phyloP scores from a whole-genome alignment of 2,329 filamentous ascomycete genomes.

The Phyllosticta ampelicida region DNA sequence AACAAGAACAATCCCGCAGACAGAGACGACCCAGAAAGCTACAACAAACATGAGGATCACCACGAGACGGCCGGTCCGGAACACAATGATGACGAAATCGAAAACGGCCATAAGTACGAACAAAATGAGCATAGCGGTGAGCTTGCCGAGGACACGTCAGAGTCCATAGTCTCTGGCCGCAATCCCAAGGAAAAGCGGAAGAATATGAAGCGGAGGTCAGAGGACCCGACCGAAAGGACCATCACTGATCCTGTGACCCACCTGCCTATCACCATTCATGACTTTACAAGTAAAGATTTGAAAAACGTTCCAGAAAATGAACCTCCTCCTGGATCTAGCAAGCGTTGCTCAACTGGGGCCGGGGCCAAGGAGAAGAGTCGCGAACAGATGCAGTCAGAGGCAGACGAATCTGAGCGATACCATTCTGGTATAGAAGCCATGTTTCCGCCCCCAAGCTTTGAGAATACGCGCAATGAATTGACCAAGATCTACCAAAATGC shows the following conservation, averaged over 20 bases:
- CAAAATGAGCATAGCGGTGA: conserved; percentile 10
- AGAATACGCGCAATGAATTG: conserved; percentile 35
- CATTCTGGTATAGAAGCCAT: conserved; percentile 33
- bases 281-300: conserved; percentile 55
- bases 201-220: conserved; percentile 37
- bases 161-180: conserved; percentile 24
- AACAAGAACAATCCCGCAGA: conserved; percentile 27
- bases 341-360: conserved; percentile 34
- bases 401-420: conserved; percentile 21
- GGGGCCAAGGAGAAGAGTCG: conserved; percentile 32
- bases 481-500: conserved; percentile 35
- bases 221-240: conserved; percentile 42
- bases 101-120: conserved; percentile 12
- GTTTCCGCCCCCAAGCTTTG: conserved; percentile 45
- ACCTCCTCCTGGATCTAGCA: conserved; percentile 29
- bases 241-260: conserved; percentile 67
- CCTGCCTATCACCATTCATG: conserved; percentile 56
- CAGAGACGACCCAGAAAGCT: conserved; percentile 6
- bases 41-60: conserved; percentile 17
- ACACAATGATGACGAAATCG: conserved; percentile 12
- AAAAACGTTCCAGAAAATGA: conserved; percentile 37
- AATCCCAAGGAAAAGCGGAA: conserved; percentile 40
- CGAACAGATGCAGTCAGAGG: conserved; percentile 27
- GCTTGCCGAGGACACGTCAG: conserved; percentile 34
- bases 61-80: conserved; percentile 17